These are phyloP conservation scores for Fomitopsis palustris DNA, from an alignment of 1,284 basidiomycete species.

Conservation along the genomic window DNA sequence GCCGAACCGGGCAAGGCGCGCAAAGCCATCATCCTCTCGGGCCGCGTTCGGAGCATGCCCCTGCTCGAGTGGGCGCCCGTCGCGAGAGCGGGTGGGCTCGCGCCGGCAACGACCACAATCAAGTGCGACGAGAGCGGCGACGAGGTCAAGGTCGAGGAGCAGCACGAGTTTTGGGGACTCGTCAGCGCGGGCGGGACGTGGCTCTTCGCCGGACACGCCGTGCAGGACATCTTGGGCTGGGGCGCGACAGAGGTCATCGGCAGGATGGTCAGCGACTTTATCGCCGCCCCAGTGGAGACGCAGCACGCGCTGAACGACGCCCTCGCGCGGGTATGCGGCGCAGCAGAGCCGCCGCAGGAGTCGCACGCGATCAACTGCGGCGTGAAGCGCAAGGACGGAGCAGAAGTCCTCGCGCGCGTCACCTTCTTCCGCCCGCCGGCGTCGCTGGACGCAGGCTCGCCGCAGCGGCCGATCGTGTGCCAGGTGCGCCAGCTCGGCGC, in stretches of 20 bases:
- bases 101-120: slow-evolving; percentile 7
- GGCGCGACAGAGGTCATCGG: slow-evolving; percentile 69
- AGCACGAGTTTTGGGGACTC: slow-evolving; percentile 58
- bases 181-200: slow-evolving; percentile 48
- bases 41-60: slow-evolving; percentile 67
- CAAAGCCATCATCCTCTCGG: slow-evolving; percentile 85
- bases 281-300: slow-evolving; percentile 18
- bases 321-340: slow-evolving; percentile 18
- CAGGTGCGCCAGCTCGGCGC: slow-evolving; percentile 24
- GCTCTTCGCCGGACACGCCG: slow-evolving; percentile 46
- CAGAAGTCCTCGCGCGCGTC: slow-evolving; percentile 29
- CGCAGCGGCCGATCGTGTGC: slow-evolving; percentile 17
- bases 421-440: slow-evolving; percentile 34
- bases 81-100: slow-evolving; percentile 44
- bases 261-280: slow-evolving; percentile 53
- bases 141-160: slow-evolving; percentile 13
- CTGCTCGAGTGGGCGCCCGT: slow-evolving; percentile 59
- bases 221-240: slow-evolving; percentile 62
- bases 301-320: slow-evolving; percentile 20
- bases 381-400: slow-evolving; percentile 34
- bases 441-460: not conserved
- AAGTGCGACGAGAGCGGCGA: slow-evolving; percentile 6
- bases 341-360: slow-evolving; percentile 22
- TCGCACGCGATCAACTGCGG: slow-evolving; percentile 26
- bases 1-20: slow-evolving; percentile 87